Conservation (phyloP, 805 yeast genomes). For the Saccharomycopsis malanga region DNA sequence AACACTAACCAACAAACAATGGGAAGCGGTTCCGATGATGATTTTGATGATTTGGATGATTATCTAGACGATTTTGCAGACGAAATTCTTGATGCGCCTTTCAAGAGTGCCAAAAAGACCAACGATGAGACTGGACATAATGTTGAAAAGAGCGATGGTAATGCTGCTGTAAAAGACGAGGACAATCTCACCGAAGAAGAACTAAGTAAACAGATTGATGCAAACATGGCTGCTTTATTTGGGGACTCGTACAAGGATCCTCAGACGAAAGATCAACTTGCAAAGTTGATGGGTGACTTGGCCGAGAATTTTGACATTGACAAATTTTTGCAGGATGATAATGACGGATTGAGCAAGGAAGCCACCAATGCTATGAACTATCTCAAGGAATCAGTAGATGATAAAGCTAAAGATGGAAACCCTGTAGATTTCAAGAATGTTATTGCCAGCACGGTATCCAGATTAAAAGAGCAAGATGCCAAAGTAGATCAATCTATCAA, state of each 20-base stretch:
- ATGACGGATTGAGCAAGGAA: neutral
- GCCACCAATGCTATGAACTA: constrained; percentile 23
- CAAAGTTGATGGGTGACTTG: constrained; percentile 13
- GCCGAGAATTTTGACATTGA: constrained; percentile 26
- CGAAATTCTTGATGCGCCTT: constrained; percentile 49
- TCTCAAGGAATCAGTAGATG: constrained; percentile 26
- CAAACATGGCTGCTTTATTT: constrained; percentile 23
- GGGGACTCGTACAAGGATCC: constrained; percentile 17
- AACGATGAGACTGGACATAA: neutral
- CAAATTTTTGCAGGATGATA: neutral
- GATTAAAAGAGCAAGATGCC: constrained; percentile 71
- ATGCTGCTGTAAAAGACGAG: constrained; percentile 3
- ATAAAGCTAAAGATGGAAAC: constrained; percentile 13
- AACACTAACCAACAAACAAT: neutral
- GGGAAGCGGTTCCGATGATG: constrained; percentile 32
- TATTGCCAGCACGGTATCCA: constrained; percentile 70
- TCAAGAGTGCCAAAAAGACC: constrained; percentile 21
- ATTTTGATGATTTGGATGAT: constrained; percentile 73
- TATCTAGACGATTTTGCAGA: constrained; percentile 79
- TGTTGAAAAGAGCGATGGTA: neutral
- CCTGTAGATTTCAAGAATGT: constrained; percentile 54
- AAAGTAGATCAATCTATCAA: constrained; percentile 55
- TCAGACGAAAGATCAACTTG: constrained; percentile 10
- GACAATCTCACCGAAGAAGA: constrained; percentile 34
- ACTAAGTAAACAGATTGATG: constrained; percentile 26